Evolutionary conservation across 352 stramenopile genomes (phyloP), one percentile per base, ranked within the genome.

Genomic region (Thraustochytrium striatum): DNA sequence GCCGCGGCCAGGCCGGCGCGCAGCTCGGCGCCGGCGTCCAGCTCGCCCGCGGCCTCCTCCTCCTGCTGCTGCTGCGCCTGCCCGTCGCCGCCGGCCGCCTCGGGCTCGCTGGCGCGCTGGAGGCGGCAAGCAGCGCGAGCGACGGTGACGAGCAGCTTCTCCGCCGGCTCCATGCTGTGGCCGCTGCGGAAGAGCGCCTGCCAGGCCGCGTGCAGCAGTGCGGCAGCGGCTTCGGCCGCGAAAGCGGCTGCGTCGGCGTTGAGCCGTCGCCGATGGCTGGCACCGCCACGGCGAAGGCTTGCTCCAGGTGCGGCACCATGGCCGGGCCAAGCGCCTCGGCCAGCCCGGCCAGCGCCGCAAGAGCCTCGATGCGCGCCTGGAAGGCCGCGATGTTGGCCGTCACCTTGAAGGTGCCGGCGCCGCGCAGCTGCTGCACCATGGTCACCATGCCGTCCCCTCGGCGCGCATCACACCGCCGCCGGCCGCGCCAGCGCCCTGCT

Each of bases 201-300:
- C 65, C 65, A 75, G 41, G 65, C 52, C 5, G 65, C 65, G 35
- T 75, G 44, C 44, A 75, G 50, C 43, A 75, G 30, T 8, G 65
- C 43, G 35, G 65, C 65, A 0, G 43, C 65, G 32, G 30, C 65
- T 38, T 75, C 52, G 30, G 65, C 65, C 16, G 65, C 65, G 30
- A 61, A 47, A 25, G 68, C 52, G 35, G 65, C 65, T 8, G 65
- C 65, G 35, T 75, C 43, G 30, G 68, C 65, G 65, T 75, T 75
- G 65, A 75, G 65, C 25, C 61, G 50, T 75, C 65, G 50, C 52
- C 61, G 52, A 75, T 75, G 32, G 65, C 65, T 19, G 65, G 65
- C 32, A 75, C 41, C 25, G 68, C 65, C 32, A 75, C 65, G 11
- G 44, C 11, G 41, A 75, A 38, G 7, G 44, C 44, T 1, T 75